These are phyloP conservation scores for Clitocybe nebularis DNA, from an alignment of 1,284 basidiomycete species.

Conservation along the genomic window DNA sequence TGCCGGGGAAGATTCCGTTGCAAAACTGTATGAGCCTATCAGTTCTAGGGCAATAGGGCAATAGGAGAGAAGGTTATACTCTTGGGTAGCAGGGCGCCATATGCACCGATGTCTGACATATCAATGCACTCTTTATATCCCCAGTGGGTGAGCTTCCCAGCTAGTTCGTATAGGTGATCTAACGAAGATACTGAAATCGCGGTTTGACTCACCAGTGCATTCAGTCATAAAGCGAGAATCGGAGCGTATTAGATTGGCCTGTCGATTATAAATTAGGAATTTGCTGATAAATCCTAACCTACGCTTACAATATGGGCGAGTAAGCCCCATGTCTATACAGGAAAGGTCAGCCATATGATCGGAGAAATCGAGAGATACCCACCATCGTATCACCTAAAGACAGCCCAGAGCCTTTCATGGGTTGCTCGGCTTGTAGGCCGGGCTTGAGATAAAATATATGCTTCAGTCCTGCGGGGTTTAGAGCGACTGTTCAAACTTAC, in stretches of 20 bases:
- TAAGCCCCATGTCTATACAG: constrained; percentile 13
- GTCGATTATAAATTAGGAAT: too few species aligned
- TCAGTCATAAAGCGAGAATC: constrained; percentile 17
- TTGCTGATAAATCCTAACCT: too few species aligned
- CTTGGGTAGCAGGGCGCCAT: constrained; percentile 15
- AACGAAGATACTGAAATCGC: too few species aligned
- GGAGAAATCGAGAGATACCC: background rate
- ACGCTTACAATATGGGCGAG: constrained; percentile 17
- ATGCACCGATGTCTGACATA: constrained; percentile 12
- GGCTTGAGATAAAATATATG: constrained; percentile 8
- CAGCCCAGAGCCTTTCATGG: constrained; percentile 12
- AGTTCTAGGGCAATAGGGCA: background rate
- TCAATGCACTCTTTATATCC: constrained; percentile 15
- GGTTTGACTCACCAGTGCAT: constrained; percentile 15
- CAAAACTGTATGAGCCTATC: constrained; percentile 14
- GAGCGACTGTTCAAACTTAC: constrained; percentile 11
- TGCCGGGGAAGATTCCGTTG: constrained; percentile 19
- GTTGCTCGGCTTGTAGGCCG: constrained; percentile 18
- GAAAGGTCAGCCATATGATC: background rate
- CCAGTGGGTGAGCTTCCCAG: constrained; percentile 16
- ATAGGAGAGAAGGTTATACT: constrained; percentile 5
- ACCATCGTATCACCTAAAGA: constrained; percentile 20
- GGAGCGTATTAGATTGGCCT: constrained; percentile 18
- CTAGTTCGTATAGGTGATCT: constrained; percentile 3
- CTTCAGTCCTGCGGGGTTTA: background rate